Evolutionary conservation across 768 basidiomycete genomes (phyloP), one percentile per base, ranked within the genome.

Genomic region (Tylopilus sp.): DNA sequence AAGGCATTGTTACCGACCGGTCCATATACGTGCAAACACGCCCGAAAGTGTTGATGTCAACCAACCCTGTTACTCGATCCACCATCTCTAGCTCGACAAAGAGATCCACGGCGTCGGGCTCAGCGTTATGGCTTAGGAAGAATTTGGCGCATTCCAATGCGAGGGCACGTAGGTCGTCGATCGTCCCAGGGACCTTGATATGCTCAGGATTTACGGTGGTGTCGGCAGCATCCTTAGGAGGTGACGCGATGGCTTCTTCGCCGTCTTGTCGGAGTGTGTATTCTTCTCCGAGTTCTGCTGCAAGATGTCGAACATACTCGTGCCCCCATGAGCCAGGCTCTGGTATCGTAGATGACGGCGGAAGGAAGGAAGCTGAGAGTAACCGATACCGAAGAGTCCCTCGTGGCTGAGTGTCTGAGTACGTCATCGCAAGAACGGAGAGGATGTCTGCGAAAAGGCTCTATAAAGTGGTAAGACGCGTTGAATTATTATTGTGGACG

Each of bases 271-370:
- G 84, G 43, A 75, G 66, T 22, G 75, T 80, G 65, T 86, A 98
- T 65, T 98, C 97, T 65, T 98, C 91, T 6, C 94, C 94, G 8
- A 99, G 84, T 66, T 99, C 97, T 2, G 95, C 87, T 11, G 97
- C 91, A 41, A 99, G 81, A 67, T 99, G 95, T 30, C 95, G 86
- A 48, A 98, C 91, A 64, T 99, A 99, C 75, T 99, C 97, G 67
- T 99, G 95, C 4, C 97, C 97, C 97, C 97, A 99, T 28, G 85
- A 79, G n/a, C 95, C 95, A 0, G 97, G 95, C 58, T 93, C 91
- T 3, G 87, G 78, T 20, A 90, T 80, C 3, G 83, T 81, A 3
- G 87, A 81, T 36, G 82, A 76, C 17, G 79, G 63, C 30, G 85
- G 81, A 40, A 82, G 80, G 44, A 87, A 74, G 17, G 86, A 80